Percentiles rank a stretch among this genome's conserved stretches.
Conservation (phyloP, 371 early-diverging fungal species). For the Apophysomyces variabilis region DNA sequence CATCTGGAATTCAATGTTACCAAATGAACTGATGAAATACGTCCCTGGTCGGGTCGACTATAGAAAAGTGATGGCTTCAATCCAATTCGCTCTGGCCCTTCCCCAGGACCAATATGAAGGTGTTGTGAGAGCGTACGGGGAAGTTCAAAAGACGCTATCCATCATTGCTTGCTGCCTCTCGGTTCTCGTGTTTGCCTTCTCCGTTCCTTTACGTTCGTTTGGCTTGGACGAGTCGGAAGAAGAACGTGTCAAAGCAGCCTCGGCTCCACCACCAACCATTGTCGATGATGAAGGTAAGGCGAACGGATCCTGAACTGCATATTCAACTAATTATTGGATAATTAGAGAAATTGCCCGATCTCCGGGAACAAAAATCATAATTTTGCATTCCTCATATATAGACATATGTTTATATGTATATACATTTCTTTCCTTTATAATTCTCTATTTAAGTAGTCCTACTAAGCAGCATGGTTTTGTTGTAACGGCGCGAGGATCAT, state of each 20-base stretch:
- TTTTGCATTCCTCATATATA: too few relatives aligned
- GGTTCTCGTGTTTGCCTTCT: slow-evolving; percentile 29
- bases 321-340: too few relatives aligned
- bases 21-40: slow-evolving; percentile 29
- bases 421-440: too few relatives aligned
- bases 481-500: too few relatives aligned
- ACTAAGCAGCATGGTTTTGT: too few relatives aligned
- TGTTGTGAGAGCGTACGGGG: slow-evolving; percentile 30
- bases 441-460: too few relatives aligned
- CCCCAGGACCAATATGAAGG: slow-evolving; percentile 39
- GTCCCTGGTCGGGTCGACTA: slow-evolving; percentile 43
- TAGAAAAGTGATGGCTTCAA: slow-evolving; percentile 28
- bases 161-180: slow-evolving; percentile 36
- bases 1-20: slow-evolving; percentile 45
- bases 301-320: too few relatives aligned
- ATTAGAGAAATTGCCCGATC: too few relatives aligned
- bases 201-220: slow-evolving; percentile 39
- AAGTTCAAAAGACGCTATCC: slow-evolving; percentile 34
- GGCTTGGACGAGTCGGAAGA: slow-evolving; percentile 22
- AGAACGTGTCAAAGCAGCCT: neutral
- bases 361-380: too few relatives aligned
- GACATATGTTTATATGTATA: too few relatives aligned
- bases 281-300: neutral
- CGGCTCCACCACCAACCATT: neutral
- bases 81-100: slow-evolving; percentile 28